Evolutionary conservation across 805 yeast species (phyloP).

Genomic region (Lipomyces chichibuensis): DNA sequence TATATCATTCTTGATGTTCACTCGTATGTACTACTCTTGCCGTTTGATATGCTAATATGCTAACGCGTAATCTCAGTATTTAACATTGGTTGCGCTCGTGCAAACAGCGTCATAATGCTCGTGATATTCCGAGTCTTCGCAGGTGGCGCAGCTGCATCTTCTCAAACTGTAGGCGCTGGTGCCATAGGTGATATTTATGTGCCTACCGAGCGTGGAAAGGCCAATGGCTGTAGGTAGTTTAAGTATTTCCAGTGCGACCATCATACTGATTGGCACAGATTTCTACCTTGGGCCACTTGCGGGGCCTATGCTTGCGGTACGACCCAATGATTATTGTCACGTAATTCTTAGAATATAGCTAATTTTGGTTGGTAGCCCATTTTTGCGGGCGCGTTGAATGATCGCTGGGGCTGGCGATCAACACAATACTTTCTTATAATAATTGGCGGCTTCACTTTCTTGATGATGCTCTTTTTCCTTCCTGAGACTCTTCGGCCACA

Average conservation of each 20-base stretch:
- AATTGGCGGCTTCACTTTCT: slow-evolving; percentile 57
- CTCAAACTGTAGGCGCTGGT: slow-evolving; percentile 89
- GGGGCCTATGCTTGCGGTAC: slow-evolving; percentile 73
- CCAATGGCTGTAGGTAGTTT: slow-evolving; percentile 57
- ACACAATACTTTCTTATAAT: slow-evolving; percentile 84
- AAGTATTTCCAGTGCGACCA: not conserved
- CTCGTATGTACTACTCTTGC: slow-evolving; percentile 43
- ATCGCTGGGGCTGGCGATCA: slow-evolving; percentile 82
- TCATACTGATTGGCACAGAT: slow-evolving; percentile 33
- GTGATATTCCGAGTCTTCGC: slow-evolving; percentile 70
- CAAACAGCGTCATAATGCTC: slow-evolving; percentile 62
- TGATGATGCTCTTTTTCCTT: slow-evolving; percentile 57
- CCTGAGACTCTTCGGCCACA: slow-evolving; percentile 80
- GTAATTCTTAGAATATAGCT: not conserved
- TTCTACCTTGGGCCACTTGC: slow-evolving; percentile 79
- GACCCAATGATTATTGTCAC: not conserved
- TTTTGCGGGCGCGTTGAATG: slow-evolving; percentile 72
- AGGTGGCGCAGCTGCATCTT: slow-evolving; percentile 84
- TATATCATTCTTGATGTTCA: slow-evolving; percentile 63
- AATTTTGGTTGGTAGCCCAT: slow-evolving; percentile 53
- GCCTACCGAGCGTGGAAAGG: slow-evolving; percentile 70
- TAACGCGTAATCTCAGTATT: slow-evolving; percentile 45
- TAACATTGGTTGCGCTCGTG: slow-evolving; percentile 69
- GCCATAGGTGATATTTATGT: slow-evolving; percentile 74
- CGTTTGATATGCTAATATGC: not conserved